phyloP scores from a whole-genome alignment of 768 basidiomycete genomes.

The Leccinum fibrillosum region DNA sequence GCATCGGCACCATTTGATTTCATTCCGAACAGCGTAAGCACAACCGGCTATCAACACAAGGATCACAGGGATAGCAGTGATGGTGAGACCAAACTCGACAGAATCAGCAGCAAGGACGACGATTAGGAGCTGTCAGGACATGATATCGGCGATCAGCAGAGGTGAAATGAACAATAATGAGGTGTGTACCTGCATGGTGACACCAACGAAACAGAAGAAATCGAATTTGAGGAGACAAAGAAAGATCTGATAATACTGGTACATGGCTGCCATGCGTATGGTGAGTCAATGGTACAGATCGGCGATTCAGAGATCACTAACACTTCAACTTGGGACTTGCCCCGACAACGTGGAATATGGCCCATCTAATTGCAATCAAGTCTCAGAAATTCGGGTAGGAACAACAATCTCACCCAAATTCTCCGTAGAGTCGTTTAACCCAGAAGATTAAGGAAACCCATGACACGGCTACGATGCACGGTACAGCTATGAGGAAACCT shows the following conservation, averaged over 20 bases:
- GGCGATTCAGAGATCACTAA: conserved; percentile 31
- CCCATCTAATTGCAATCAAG: conserved; percentile 56
- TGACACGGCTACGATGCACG: conserved; percentile 62
- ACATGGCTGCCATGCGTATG: conserved; percentile 59
- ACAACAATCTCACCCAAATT: conserved; percentile 66
- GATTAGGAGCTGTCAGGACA: conserved; percentile 62
- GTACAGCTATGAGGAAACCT: conserved; percentile 70
- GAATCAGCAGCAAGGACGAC: conserved; percentile 61
- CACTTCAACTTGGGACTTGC: conserved; percentile 85
- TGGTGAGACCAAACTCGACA: conserved; percentile 78
- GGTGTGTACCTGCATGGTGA: conserved; percentile 76
- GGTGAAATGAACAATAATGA: neutral
- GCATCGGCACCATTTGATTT: conserved; percentile 67
- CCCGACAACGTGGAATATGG: conserved; percentile 86
- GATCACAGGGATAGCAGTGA: conserved; percentile 80
- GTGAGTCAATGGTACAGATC: neutral
- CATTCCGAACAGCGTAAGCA: conserved; percentile 70
- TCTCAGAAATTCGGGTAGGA: neutral
- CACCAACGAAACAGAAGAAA: conserved; percentile 84
- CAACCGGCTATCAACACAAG: conserved; percentile 62
- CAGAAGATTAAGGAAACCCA: conserved; percentile 69
- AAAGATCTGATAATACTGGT: conserved; percentile 84
- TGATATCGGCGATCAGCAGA: neutral
- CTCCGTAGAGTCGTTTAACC: conserved; percentile 66
- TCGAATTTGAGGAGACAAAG: conserved; percentile 88